Evolutionary conservation across 2,329 filamentous ascomycete species (phyloP), one percentile per base, ranked within the genome.

Genomic region (Aspergillus eucalypticola): DNA sequence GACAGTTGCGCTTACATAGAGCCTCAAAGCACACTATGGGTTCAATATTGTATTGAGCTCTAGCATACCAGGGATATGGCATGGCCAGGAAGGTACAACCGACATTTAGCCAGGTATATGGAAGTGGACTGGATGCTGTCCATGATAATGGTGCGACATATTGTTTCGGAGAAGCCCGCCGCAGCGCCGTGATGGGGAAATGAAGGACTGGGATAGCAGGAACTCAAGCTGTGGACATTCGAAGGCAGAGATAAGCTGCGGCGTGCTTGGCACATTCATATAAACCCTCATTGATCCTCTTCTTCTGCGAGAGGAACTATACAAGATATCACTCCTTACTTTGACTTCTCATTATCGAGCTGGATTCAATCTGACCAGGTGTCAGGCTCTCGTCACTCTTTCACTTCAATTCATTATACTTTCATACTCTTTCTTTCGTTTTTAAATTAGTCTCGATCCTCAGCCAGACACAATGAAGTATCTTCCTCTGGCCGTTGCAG

Each of bases 381-480:
- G 48, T 51, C 48, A 15, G 48, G 25, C 48, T 15, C 11, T 50
- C 13, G 10, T 50, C 27, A 17, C 8, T 32, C n/a, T 29, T 50
- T 42, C 7, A n/a, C 23, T 50, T 15, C 23, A 19, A 29, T 32
- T 50, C 48, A 50, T 52, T 58, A 2, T 5, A n/a, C 7, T 17
- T 54, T 38, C n/a, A 23, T 38, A 25, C 32, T 35, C 11, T 15
- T 13, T 13, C 11, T 35, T 35, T 13, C 5, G 5, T 15, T 35
- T 35, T 5, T 35, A 35, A 15, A 6, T 35, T 13, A 2, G 10
- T 41, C 21, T 61, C 42, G 15, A n/a, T 41, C 7, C 5, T 35
- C n/a, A 38, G 15, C 5, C 38, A 35, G 17, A 8, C 29, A 42
- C 13, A 35, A 64, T 64, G 53, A 64, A 64, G 64, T 25, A 54